Evolutionary conservation across 257 asterid genomes (phyloP).

Genomic region (Salvia rosmarinus): DNA sequence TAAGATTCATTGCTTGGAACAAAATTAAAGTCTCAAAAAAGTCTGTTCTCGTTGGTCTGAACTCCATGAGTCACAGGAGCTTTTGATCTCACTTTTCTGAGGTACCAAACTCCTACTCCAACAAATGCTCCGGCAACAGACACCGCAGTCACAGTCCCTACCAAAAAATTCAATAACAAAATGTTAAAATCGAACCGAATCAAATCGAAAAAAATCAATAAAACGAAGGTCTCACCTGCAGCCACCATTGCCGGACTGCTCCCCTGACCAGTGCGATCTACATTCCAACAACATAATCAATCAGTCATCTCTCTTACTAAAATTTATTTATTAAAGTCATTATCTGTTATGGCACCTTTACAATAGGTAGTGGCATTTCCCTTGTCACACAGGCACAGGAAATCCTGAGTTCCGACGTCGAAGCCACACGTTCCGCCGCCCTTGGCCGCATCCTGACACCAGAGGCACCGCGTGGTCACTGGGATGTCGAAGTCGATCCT

Average conservation of each 20-base stretch:
- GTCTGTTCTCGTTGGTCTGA: conserved; percentile 80
- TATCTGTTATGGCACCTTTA: conserved; percentile 43
- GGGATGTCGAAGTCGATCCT: conserved; percentile 93
- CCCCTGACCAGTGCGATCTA: conserved; percentile 51
- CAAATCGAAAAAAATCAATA: neutral
- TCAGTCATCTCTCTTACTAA: neutral
- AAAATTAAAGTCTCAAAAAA: conserved; percentile 48
- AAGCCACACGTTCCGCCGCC: conserved; percentile 86
- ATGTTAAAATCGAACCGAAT: neutral
- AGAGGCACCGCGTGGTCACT: conserved; percentile 60
- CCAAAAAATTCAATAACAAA: neutral
- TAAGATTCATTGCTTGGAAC: conserved; percentile 34
- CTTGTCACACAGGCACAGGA: conserved; percentile 76
- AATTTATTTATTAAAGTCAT: neutral
- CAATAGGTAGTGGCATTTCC: conserved; percentile 73
- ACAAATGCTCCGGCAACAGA: conserved; percentile 82
- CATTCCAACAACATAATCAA: neutral
- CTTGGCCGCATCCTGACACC: conserved; percentile 62
- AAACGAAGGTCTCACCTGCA: conserved; percentile 48
- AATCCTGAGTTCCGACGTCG: conserved; percentile 59
- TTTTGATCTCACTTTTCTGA: conserved; percentile 69
- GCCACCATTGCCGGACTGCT: conserved; percentile 60
- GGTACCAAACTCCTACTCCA: conserved; percentile 88
- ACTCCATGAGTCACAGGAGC: conserved; percentile 95
- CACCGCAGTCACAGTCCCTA: conserved; percentile 68